These are phyloP conservation scores for Rhodomyrtus psidioides DNA, from an alignment of 441 rosid species.

Conservation along the genomic window DNA sequence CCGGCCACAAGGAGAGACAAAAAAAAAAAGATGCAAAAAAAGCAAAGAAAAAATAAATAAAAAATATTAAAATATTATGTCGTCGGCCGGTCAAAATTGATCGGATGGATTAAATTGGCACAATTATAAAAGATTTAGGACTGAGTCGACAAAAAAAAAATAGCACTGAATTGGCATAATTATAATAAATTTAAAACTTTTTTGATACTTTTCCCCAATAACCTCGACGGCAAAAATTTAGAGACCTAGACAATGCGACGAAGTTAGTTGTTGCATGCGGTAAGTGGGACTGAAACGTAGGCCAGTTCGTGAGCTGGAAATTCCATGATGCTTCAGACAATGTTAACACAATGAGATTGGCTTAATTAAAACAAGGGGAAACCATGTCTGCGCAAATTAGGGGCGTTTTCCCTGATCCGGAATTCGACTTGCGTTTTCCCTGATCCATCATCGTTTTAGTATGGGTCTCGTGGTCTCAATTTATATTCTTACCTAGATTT, in stretches of 20 bases:
- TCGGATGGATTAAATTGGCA: too few relatives aligned
- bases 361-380: not conserved
- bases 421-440: not conserved
- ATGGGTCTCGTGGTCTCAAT: not conserved
- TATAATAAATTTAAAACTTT: too few relatives aligned
- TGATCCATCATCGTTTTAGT: not conserved
- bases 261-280: not conserved
- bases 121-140: too few relatives aligned
- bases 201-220: too few relatives aligned
- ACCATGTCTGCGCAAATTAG: not conserved
- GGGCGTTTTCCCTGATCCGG: not conserved
- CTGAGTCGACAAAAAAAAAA: too few relatives aligned
- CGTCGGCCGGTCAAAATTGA: too few relatives aligned
- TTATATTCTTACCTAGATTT: too few relatives aligned
- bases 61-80: too few relatives aligned
- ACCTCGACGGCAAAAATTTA: not conserved
- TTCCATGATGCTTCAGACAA: not conserved
- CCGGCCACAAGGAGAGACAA: too few relatives aligned
- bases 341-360: not conserved
- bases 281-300: not conserved
- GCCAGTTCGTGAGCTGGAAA: not conserved
- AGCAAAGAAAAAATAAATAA: too few relatives aligned
- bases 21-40: too few relatives aligned
- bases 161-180: too few relatives aligned
- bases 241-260: not conserved